Evolutionary conservation across 2,329 filamentous ascomycete species (phyloP), one percentile per base, ranked within the genome.

Genomic region (Colletotrichum graminicola): DNA sequence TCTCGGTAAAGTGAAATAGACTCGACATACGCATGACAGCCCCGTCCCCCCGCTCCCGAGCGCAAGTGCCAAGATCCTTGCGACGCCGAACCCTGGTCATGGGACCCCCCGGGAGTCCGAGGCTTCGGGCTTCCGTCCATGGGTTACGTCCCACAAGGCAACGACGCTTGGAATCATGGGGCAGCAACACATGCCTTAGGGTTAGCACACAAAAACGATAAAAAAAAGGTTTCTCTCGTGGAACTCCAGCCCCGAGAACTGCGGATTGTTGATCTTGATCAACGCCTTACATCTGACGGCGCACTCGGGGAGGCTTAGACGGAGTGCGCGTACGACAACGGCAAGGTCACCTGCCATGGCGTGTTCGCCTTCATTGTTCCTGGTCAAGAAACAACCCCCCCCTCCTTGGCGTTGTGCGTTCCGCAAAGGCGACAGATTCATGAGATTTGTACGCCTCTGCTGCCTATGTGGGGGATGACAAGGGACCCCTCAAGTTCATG

Each of bases 401-500:
- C 29, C 29, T 2, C 14, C 14, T 23, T 12, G 12, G 47, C 12
- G 51, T 21, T 36, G 2, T 21, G 29, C 4, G 29, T 34, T 34
- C 12, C 26, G 29, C 51, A 11, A 12, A 34, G 16, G 51, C 16
- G 32, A 4, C 32, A 23, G 54, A 36, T 12, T 55, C 18, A 39
- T 39, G 21, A 56, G 34, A n/a, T 10, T n/a, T 32, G 18, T 56
- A 16, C n/a, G 4, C 21, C 16, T 16, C 29, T 21, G 18, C 21
- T 18, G 54, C 32, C 11, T 21, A n/a, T 12, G 11, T 11, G 29
- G 8, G 11, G 34, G 52, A 43, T 8, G 34, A 3, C 5, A n/a
- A 56, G 32, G n/a, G n/a, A 41, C 54, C 54, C 32, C 54, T 56
- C 32, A 12, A 21, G 54, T 56, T 56, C 32, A 56, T 39, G 32